Conservation (phyloP, 164 flowering plant species). For the Piper betle region DNA sequence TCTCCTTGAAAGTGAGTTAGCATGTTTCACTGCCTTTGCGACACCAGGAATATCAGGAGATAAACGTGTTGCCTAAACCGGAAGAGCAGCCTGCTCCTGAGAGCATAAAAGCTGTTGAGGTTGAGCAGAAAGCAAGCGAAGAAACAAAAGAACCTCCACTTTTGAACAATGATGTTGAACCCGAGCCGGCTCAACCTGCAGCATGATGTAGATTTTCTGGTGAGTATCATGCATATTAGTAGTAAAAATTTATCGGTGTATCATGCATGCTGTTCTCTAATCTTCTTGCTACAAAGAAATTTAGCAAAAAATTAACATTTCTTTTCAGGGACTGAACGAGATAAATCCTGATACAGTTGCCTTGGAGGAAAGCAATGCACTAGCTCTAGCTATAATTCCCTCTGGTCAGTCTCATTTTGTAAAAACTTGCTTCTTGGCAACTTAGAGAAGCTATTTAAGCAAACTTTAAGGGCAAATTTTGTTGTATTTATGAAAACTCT, state of each 20-base stretch:
- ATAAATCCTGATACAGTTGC: slow-evolving; percentile 54
- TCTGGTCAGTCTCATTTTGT: slow-evolving; percentile 29
- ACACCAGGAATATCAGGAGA: slow-evolving; percentile 45
- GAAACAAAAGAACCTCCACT: slow-evolving; percentile 36
- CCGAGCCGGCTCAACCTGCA: slow-evolving; percentile 16
- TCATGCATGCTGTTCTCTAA: neutral
- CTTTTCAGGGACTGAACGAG: slow-evolving; percentile 64
- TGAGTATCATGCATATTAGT: slow-evolving; percentile 9
- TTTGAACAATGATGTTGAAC: slow-evolving; percentile 21
- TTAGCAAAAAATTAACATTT: neutral
- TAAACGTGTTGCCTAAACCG: slow-evolving; percentile 16
- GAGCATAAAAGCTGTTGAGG: slow-evolving; percentile 24
- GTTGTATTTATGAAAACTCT: neutral
- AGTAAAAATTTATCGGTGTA: too few relatives aligned
- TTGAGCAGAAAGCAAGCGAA: slow-evolving; percentile 15
- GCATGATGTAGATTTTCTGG: slow-evolving; percentile 51
- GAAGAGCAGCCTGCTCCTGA: slow-evolving; percentile 32
- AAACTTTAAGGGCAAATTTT: neutral
- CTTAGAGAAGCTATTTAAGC: neutral
- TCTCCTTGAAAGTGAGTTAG: neutral
- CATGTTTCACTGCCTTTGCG: neutral
- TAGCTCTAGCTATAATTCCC: slow-evolving; percentile 86
- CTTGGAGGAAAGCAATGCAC: slow-evolving; percentile 78
- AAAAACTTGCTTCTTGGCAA: neutral
- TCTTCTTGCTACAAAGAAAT: neutral